Percentiles rank a stretch among this genome's conserved stretches.
Conservation (phyloP, 208 protist genomes). For the Entamoeba dispar region DNA sequence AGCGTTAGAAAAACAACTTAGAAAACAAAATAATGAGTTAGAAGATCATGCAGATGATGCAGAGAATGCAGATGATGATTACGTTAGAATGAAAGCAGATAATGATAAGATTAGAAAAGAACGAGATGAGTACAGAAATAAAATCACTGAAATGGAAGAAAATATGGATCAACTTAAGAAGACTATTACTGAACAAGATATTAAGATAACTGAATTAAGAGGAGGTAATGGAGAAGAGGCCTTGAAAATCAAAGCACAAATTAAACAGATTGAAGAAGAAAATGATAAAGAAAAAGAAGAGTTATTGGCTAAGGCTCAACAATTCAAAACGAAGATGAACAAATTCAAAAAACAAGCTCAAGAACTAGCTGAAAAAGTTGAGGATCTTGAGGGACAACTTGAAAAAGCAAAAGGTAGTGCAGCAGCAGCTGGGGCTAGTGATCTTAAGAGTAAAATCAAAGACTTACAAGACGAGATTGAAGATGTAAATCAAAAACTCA, state of each 20-base stretch:
- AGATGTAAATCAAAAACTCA: not conserved
- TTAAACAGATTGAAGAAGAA: not conserved
- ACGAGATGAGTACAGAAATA: not conserved
- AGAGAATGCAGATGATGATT: not conserved
- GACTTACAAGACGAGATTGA: not conserved
- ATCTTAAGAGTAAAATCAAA: not conserved
- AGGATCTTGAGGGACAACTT: not conserved
- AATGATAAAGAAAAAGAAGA: not conserved
- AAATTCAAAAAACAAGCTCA: not conserved
- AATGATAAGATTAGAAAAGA: not conserved
- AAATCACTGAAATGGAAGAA: not conserved
- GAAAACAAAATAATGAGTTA: not conserved
- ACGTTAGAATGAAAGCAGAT: not conserved
- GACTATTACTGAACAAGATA: not conserved
- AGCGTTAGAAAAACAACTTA: not conserved
- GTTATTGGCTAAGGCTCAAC: not conserved
- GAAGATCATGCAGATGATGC: not conserved
- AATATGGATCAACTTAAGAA: not conserved
- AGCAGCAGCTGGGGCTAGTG: not conserved
- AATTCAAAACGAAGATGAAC: not conserved
- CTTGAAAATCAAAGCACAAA: not conserved
- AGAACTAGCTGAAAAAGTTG: not conserved
- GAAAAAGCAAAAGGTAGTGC: not conserved
- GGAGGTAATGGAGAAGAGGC: not conserved
- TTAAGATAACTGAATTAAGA: not conserved